These are phyloP conservation scores for Knoxdaviesia proteae DNA, from an alignment of 2,329 filamentous ascomycete genomes.

Conservation along the genomic window DNA sequence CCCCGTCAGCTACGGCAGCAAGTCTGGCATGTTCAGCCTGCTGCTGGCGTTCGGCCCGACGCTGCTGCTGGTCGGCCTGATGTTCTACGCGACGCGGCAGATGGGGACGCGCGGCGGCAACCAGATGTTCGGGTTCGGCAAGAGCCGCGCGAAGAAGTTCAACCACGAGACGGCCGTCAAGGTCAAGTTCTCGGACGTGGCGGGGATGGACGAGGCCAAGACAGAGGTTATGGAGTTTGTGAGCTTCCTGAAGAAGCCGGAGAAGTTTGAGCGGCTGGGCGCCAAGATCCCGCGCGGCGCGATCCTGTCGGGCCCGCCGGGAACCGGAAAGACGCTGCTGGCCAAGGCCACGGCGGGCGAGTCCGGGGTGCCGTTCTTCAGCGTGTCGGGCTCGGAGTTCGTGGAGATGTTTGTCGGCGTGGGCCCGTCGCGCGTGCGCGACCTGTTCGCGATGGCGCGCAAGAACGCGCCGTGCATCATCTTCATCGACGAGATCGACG, in stretches of 20 bases:
- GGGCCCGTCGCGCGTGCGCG: slow-evolving; percentile 81
- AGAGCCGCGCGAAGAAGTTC: slow-evolving; percentile 90
- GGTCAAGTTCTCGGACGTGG: slow-evolving; percentile 91
- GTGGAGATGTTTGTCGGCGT: slow-evolving; percentile 99
- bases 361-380: slow-evolving; percentile 93
- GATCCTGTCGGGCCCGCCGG: slow-evolving; percentile 89
- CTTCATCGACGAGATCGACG: slow-evolving; percentile 98
- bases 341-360: slow-evolving; percentile 96
- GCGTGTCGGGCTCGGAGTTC: slow-evolving; percentile 94
- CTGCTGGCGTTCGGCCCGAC: slow-evolving; percentile 69
- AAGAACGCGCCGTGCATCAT: slow-evolving; percentile 98
- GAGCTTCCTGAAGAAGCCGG: slow-evolving; percentile 84
- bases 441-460: slow-evolving; percentile 81
- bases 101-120: slow-evolving; percentile 48
- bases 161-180: slow-evolving; percentile 94
- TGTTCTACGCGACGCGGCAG: slow-evolving; percentile 61
- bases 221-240: slow-evolving; percentile 98
- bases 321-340: slow-evolving; percentile 93
- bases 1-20: slow-evolving; percentile 70
- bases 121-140: slow-evolving; percentile 88
- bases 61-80: slow-evolving; percentile 61
- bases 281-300: slow-evolving; percentile 96
- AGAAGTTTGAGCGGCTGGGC: slow-evolving; percentile 78
- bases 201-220: slow-evolving; percentile 96
- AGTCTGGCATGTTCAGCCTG: slow-evolving; percentile 47